Percentiles rank a stretch among this genome's conserved stretches.
These are phyloP conservation scores for Diplogelasinospora grovesii DNA, from an alignment of 495 filamentous ascomycete species.

Conservation along the genomic window DNA sequence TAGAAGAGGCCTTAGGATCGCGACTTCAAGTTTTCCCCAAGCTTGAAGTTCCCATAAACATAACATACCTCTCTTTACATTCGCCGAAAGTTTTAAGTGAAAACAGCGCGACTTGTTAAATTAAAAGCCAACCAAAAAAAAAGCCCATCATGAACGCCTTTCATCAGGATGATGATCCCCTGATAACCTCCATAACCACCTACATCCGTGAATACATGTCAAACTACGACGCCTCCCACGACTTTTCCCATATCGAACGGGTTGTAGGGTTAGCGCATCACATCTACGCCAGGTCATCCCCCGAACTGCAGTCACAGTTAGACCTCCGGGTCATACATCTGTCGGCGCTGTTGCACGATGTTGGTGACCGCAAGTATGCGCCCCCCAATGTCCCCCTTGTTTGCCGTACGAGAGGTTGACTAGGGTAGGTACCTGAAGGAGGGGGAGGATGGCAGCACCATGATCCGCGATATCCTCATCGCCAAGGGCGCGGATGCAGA, in stretches of 20 bases:
- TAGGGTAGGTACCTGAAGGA: slow-evolving; percentile 51
- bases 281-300: slow-evolving; percentile 47
- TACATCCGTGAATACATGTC: slow-evolving; percentile 71
- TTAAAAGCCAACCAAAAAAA: neutral
- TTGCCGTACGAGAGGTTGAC: no score
- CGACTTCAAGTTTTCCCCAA: no score
- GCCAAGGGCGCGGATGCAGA: slow-evolving; percentile 43
- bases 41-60: no score
- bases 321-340: slow-evolving; percentile 58
- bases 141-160: slow-evolving; percentile 17
- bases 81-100: no score
- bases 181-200: slow-evolving; percentile 43
- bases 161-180: slow-evolving; percentile 28
- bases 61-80: no score
- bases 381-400: no score
- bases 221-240: slow-evolving; percentile 76
- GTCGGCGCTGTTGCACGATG: slow-evolving; percentile 75
- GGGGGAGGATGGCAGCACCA: slow-evolving; percentile 43
- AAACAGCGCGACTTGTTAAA: no score
- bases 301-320: slow-evolving; percentile 34
- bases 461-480: slow-evolving; percentile 54
- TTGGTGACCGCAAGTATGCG: slow-evolving; percentile 76
- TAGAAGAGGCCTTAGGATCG: no score
- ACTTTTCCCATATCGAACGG: slow-evolving; percentile 74
- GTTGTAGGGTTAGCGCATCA: slow-evolving; percentile 64